Evolutionary conservation across 139 green algal genomes (phyloP).

Genomic region (Ettlia oleoabundans): DNA sequence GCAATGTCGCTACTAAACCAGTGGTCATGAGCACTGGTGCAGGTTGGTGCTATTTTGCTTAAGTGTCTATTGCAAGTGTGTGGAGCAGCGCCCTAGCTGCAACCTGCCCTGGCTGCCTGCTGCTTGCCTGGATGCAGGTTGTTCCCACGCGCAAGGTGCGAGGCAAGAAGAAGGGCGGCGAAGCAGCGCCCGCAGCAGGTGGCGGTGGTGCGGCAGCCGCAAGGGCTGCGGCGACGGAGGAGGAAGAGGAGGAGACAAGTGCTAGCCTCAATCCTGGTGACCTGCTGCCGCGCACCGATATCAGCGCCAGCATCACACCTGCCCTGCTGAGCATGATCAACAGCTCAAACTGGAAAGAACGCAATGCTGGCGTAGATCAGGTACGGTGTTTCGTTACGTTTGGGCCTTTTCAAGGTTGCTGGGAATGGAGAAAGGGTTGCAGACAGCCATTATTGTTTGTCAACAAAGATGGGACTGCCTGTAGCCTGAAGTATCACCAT

Average conservation of each 20-base stretch:
- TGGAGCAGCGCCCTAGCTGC: neutral
- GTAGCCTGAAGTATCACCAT: too few relatives aligned
- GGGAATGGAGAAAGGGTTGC: too few relatives aligned
- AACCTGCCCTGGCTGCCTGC: too few relatives aligned
- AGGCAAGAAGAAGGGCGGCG: slow-evolving; percentile 11
- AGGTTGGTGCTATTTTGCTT: too few relatives aligned
- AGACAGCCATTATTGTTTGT: too few relatives aligned
- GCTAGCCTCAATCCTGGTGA: slow-evolving; percentile 52
- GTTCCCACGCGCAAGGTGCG: slow-evolving; percentile 49
- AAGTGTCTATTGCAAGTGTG: neutral
- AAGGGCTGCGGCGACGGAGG: neutral
- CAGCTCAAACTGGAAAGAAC: slow-evolving; percentile 93
- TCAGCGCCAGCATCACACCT: slow-evolving; percentile 69
- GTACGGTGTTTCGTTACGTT: too few relatives aligned
- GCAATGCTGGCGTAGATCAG: slow-evolving; percentile 85
- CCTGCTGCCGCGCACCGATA: slow-evolving; percentile 80
- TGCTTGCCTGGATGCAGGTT: slow-evolving; percentile 36
- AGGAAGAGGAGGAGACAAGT: neutral
- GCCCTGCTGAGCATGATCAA: slow-evolving; percentile 59
- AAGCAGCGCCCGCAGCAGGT: neutral
- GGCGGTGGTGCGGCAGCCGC: neutral
- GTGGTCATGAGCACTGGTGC: too few relatives aligned
- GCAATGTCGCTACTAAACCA: too few relatives aligned
- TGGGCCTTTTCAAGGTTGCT: too few relatives aligned
- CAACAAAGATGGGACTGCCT: too few relatives aligned